phyloP scores from a whole-genome alignment of 345 rosid genomes.

The Aquilaria yunnanensis region DNA sequence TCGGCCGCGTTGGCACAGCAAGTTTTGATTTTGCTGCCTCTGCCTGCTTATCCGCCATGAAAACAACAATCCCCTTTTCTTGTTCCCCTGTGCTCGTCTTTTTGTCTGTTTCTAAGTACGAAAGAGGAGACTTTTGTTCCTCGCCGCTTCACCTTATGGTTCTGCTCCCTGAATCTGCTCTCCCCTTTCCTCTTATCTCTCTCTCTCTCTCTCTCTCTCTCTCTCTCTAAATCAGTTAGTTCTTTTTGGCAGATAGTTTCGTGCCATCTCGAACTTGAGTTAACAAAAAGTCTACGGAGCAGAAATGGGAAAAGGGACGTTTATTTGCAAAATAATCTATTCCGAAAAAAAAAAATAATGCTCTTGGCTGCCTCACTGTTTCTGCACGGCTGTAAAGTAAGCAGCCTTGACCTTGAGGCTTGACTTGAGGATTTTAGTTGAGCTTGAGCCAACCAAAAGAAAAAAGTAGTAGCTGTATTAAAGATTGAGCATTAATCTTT shows the following conservation, averaged over 20 bases:
- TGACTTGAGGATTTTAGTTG: too few relatives aligned
- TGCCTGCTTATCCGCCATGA: slow-evolving; percentile 47
- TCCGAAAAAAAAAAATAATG: too few relatives aligned
- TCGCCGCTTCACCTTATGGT: not conserved
- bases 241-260: slow-evolving; percentile 4
- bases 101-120: not conserved
- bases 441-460: too few relatives aligned
- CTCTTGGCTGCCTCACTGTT: not conserved
- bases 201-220: slow-evolving; percentile 2
- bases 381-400: not conserved
- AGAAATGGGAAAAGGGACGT: slow-evolving; percentile 4
- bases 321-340: not conserved
- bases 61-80: not conserved
- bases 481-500: not conserved
- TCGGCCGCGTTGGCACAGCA: slow-evolving; percentile 45
- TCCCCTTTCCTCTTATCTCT: not conserved
- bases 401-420: too few relatives aligned
- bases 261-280: slow-evolving; percentile 10
- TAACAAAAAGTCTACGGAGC: slow-evolving; percentile 2
- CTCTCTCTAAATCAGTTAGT: slow-evolving; percentile 3
- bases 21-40: slow-evolving; percentile 18
- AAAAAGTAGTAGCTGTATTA: too few relatives aligned
- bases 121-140: too few relatives aligned
- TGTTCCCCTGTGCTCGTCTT: not conserved
- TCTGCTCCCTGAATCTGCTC: not conserved